Evolutionary conservation across 2,329 filamentous ascomycete genomes (phyloP).

Genomic region (Cytospora leucostoma): DNA sequence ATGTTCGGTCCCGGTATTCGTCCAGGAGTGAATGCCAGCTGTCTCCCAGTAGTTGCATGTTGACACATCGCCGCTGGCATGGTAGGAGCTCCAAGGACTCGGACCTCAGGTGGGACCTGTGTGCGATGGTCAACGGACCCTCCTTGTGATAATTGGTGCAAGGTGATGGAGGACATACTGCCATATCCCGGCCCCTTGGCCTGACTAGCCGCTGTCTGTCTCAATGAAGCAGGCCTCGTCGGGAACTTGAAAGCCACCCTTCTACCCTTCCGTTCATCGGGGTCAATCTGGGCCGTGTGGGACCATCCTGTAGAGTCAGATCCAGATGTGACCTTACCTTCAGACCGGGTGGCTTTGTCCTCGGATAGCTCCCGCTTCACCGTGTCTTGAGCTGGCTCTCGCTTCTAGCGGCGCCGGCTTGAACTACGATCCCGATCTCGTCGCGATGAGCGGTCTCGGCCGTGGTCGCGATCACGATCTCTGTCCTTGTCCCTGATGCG

Average conservation of each 20-base stretch:
- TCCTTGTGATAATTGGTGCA: neutral
- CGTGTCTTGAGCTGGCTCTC: neutral
- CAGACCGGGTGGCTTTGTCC: neutral
- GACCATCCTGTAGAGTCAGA: neutral
- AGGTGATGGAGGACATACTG: neutral
- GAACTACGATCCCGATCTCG: slow-evolving; percentile 26
- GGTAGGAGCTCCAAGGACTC: neutral
- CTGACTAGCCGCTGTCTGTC: neutral
- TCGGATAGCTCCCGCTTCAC: slow-evolving; percentile 2
- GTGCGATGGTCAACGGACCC: neutral
- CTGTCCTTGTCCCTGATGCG: slow-evolving; percentile 38
- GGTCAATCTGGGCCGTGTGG: slow-evolving; percentile 1
- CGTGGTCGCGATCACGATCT: slow-evolving; percentile 36
- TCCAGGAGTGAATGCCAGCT: neutral
- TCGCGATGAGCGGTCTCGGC: slow-evolving; percentile 32
- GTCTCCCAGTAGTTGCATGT: too few relatives aligned
- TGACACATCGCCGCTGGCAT: slow-evolving; percentile 1
- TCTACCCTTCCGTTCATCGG: neutral
- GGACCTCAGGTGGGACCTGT: slow-evolving; percentile 7
- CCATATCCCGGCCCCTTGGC: neutral
- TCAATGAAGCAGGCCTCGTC: neutral
- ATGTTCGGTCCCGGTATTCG: neutral
- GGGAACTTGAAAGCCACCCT: slow-evolving; percentile 3
- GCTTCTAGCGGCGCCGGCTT: slow-evolving; percentile 28
- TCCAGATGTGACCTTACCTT: neutral